These are phyloP conservation scores for Fusarium annulatum DNA, from an alignment of 2,329 filamentous ascomycete genomes.

Conservation along the genomic window DNA sequence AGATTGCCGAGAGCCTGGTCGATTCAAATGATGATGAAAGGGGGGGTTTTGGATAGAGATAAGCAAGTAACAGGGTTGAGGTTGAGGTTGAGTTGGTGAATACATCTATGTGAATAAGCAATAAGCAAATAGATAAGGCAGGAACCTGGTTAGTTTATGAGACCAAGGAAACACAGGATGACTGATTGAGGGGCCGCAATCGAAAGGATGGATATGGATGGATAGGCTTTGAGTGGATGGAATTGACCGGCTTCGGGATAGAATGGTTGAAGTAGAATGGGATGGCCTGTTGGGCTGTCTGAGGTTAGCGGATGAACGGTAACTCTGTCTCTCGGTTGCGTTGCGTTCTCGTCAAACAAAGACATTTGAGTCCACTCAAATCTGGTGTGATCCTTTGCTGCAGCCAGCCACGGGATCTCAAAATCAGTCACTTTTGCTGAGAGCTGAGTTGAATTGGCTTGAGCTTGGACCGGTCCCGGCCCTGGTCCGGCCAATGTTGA, in stretches of 20 bases:
- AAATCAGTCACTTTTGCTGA: slow-evolving; percentile 11
- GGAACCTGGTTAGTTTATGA: not conserved
- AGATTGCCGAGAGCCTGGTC: slow-evolving; percentile 24
- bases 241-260: slow-evolving; percentile 39
- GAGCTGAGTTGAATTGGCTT: slow-evolving; percentile 21
- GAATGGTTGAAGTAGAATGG: slow-evolving; percentile 7
- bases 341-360: slow-evolving; percentile 16
- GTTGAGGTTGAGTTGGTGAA: not conserved
- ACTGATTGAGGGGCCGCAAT: slow-evolving; percentile 29
- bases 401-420: slow-evolving; percentile 24
- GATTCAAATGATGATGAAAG: slow-evolving; percentile 14
- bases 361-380: slow-evolving; percentile 12
- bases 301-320: slow-evolving; percentile 34
- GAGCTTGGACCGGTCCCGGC: slow-evolving; percentile 18
- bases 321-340: slow-evolving; percentile 19
- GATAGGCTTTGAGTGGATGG: slow-evolving; percentile 6
- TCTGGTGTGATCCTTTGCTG: slow-evolving; percentile 30
- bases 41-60: slow-evolving; percentile 14
- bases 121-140: not conserved
- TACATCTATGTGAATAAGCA: not conserved
- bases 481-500: slow-evolving; percentile 25
- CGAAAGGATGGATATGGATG: slow-evolving; percentile 19
- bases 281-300: slow-evolving; percentile 25
- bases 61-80: slow-evolving; percentile 6
- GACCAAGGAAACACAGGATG: slow-evolving; percentile 9